Evolutionary conservation across 805 yeast genomes (phyloP), one percentile per base, ranked within the genome.

Genomic region (Kuraishia cidri): DNA sequence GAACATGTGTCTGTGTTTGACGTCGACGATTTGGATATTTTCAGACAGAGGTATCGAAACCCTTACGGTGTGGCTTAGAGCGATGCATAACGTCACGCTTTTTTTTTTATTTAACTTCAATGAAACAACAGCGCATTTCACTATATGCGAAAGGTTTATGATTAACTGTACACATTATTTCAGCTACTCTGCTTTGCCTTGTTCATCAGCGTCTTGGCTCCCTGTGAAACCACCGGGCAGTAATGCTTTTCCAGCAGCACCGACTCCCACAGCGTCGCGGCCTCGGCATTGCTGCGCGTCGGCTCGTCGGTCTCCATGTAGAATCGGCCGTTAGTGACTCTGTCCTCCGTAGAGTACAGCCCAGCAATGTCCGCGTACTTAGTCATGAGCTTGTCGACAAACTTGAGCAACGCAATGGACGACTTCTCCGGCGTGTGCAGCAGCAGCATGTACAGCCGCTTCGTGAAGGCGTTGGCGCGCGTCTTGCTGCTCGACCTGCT

Each of bases 211-310:
- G 66, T 42, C 38, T 56, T 65, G 3, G 66, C 72, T 11, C 86
- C 88, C 45, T 78, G 79, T 15, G 77, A 68, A n/a, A 88, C 84
- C 36, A 71, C 58, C 3, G 95, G 94, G 39, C 86, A 73, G 50
- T 84, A 92, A 55, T 92, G 97, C 40, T 76, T 73, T 36, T 79
- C 80, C 36, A 92, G 60, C 26, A 90, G 56, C 5, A 78, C 78
- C 33, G 77, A 74, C 49, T 92, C 98, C 95, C 95, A 92, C 23
- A 90, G 58, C 0, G 87, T 80, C 2, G 97, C 94, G 12, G 90
- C 92, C 27, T 80, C 90, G 2, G 94, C 72, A 48, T 92, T 88
- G 43, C 83, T 64, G 50, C 90, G 74, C 42, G 80, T 84, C 8
- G 84, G 74, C 29, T 72, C 77, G 33, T 71, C 72, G 9, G 69